A percentile compares a stretch with the other conserved stretches of the same genome.
Conservation (phyloP, 345 rosid species). For the Brassica carinata region DNA sequence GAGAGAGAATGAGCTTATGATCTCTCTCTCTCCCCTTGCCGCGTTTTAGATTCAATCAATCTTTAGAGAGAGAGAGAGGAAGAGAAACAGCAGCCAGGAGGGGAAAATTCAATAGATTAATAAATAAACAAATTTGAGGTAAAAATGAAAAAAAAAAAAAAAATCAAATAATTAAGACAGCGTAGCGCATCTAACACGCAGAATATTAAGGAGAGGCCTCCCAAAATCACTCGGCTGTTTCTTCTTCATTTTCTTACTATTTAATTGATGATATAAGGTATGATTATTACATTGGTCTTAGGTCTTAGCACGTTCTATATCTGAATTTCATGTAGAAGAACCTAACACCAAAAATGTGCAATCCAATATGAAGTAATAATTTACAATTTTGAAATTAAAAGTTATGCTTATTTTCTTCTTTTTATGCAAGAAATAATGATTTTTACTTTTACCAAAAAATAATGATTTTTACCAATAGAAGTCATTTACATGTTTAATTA, state of each 20-base stretch:
- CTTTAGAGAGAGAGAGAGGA: slow-evolving; percentile 3
- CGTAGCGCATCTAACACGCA: slow-evolving; percentile 44
- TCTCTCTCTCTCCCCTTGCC: neutral
- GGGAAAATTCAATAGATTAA: slow-evolving; percentile 31
- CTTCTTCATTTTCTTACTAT: neutral
- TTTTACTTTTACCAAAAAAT: no score
- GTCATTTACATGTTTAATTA: no score
- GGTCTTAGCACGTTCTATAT: neutral
- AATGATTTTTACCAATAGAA: no score
- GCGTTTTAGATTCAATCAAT: slow-evolving; percentile 1
- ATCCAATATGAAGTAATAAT: no score
- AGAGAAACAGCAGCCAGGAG: slow-evolving; percentile 28
- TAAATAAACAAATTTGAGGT: neutral
- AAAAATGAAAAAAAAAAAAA: neutral
- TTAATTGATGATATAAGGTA: neutral
- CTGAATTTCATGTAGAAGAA: neutral
- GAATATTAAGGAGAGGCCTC: slow-evolving; percentile 39
- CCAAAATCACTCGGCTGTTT: neutral
- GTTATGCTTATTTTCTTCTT: no score
- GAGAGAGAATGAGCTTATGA: slow-evolving; percentile 24
- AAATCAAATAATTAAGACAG: slow-evolving; percentile 44
- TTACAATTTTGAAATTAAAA: no score
- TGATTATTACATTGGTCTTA: neutral
- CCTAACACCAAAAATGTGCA: neutral
- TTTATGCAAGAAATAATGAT: no score